Percentiles rank a stretch among this genome's conserved stretches.
These are phyloP conservation scores for Rhododendron kiyosumense DNA, from an alignment of 148 eudicot species.

Conservation along the genomic window DNA sequence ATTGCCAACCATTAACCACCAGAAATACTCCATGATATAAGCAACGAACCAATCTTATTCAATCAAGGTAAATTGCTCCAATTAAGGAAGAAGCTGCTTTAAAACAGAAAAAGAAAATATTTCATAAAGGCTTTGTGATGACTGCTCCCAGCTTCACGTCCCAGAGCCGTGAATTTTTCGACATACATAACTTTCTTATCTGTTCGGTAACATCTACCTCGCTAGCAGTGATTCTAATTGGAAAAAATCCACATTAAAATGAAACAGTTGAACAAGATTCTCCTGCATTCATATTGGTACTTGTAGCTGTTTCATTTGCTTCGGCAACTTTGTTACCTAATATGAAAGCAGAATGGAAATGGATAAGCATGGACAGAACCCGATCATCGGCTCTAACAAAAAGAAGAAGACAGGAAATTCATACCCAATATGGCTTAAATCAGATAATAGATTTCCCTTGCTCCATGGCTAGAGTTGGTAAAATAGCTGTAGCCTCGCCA, in stretches of 20 bases:
- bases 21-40: not conserved
- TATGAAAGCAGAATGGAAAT: not conserved
- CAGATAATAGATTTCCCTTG: not conserved
- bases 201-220: not conserved
- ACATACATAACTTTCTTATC: not conserved
- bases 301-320: not conserved
- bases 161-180: not conserved
- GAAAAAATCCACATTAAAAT: not conserved
- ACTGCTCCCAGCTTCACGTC: not conserved
- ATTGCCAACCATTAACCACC: no score
- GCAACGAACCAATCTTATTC: not conserved
- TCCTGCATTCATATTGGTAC: not conserved
- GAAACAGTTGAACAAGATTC: not conserved
- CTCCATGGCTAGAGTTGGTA: constrained; percentile 14
- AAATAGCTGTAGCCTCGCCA: constrained; percentile 61
- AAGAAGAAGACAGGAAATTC: not conserved
- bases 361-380: not conserved
- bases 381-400: not conserved
- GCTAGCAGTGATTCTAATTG: not conserved
- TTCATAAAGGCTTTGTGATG: not conserved
- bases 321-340: not conserved
- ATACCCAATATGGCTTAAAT: not conserved
- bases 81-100: not conserved
- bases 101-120: no score
- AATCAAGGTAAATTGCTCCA: not conserved